Percentiles rank a stretch among this genome's conserved stretches.
phyloP scores from a whole-genome alignment of 805 yeast genomes.

The Dipodascus albidus region DNA sequence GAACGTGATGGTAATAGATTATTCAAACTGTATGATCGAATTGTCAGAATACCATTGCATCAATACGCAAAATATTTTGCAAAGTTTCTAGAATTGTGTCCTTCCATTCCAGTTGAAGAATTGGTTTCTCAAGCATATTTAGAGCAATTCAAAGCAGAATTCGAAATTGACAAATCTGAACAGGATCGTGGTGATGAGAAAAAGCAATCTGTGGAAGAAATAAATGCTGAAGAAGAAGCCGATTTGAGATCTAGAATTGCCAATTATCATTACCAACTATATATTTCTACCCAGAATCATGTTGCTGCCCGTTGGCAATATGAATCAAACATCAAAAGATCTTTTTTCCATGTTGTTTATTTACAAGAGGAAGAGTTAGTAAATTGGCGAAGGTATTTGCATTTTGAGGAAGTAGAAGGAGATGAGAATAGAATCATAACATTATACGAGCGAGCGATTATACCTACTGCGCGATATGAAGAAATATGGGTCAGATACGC shows the following conservation, averaged over 20 bases:
- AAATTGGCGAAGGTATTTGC: conserved; percentile 56
- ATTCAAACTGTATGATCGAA: conserved; percentile 27
- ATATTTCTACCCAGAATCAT: conserved; percentile 36
- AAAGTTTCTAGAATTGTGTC: conserved; percentile 24
- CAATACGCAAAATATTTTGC: conserved; percentile 73
- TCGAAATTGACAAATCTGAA: conserved; percentile 9
- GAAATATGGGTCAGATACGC: conserved; percentile 61
- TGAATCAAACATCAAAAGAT: conserved; percentile 49
- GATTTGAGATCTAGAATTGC: conserved; percentile 35
- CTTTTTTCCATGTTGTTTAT: conserved; percentile 41
- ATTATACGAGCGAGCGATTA: conserved; percentile 60
- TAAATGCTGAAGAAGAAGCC: conserved; percentile 24
- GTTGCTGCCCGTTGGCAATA: conserved; percentile 58
- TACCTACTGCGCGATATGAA: conserved; percentile 39
- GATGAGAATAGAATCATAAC: conserved; percentile 25
- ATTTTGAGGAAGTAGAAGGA: conserved; percentile 34
- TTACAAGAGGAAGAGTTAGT: conserved; percentile 33
- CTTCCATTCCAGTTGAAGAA: conserved; percentile 24
- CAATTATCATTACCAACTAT: conserved; percentile 32
- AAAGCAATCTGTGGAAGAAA: conserved; percentile 8
- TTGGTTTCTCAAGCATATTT: conserved; percentile 23
- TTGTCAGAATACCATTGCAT: conserved; percentile 52
- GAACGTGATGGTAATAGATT: conserved; percentile 31
- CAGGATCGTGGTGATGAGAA: conserved; percentile 18
- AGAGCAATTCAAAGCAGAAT: conserved; percentile 21